Evolutionary conservation across 306 rosid species (phyloP).

Genomic region (Cucurbita ficifolia): DNA sequence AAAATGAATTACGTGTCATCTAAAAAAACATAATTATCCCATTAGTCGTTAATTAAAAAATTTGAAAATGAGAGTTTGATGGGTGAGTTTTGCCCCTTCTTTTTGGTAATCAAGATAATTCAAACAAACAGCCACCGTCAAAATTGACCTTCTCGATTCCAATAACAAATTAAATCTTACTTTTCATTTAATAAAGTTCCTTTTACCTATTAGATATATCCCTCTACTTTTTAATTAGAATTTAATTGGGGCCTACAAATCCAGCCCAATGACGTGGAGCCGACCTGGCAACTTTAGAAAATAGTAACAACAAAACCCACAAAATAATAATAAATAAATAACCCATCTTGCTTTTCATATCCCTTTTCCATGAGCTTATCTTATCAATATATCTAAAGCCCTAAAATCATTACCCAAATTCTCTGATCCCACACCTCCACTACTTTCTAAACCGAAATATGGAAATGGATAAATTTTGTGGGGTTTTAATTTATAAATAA

Average conservation of each 20-base stretch:
- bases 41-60: too few relatives aligned
- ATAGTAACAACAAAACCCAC: not conserved
- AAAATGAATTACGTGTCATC: too few relatives aligned
- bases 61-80: too few relatives aligned
- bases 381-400: not conserved
- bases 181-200: not conserved
- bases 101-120: not conserved
- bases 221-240: not conserved
- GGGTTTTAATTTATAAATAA: not conserved
- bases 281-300: not conserved
- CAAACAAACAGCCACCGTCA: not conserved
- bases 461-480: not conserved
- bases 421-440: not conserved
- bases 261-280: not conserved
- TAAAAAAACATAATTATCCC: too few relatives aligned
- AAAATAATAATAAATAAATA: not conserved
- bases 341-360: constrained; percentile 5
- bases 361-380: constrained; percentile 2
- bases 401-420: not conserved
- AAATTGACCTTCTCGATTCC: not conserved
- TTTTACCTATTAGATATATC: not conserved
- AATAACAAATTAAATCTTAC: not conserved
- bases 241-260: not conserved
- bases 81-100: not conserved
- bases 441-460: not conserved